Percentiles rank a stretch among this genome's conserved stretches.
These are phyloP conservation scores for Solanum peruvianum DNA, from an alignment of 257 asterid genomes.

Conservation along the genomic window DNA sequence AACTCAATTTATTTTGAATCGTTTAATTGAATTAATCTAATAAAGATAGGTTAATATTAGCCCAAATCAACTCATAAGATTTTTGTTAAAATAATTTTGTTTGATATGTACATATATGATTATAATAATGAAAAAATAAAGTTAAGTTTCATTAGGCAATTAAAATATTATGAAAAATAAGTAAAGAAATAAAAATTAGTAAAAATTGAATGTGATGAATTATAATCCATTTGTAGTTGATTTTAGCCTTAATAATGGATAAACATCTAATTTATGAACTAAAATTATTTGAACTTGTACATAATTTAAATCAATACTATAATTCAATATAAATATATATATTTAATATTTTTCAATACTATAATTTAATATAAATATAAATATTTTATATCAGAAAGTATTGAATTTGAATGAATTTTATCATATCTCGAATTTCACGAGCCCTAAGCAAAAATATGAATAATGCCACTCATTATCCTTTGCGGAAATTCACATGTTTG, in stretches of 20 bases:
- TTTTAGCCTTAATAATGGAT: background rate
- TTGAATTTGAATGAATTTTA: fast-evolving
- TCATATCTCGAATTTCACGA: background rate
- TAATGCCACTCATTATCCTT: background rate
- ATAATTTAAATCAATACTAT: background rate
- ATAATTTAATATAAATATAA: background rate
- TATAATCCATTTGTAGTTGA: background rate
- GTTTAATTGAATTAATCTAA: too few relatives aligned
- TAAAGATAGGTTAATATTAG: too few relatives aligned
- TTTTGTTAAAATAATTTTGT: too few relatives aligned
- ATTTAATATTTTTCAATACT: fast-evolving
- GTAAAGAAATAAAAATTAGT: background rate
- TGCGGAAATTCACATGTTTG: background rate
- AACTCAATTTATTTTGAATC: fast-evolving
- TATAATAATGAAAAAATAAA: background rate
- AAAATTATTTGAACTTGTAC: background rate
- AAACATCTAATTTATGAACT: background rate
- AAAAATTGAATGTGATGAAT: background rate
- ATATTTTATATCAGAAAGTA: background rate
- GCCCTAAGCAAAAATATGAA: background rate
- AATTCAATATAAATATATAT: background rate
- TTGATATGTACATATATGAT: too few relatives aligned
- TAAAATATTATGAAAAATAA: background rate
- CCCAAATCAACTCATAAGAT: background rate
- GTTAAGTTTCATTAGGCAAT: background rate